phyloP scores from a whole-genome alignment of 352 stramenopile genomes.

The Poterioochromonas sp. region DNA sequence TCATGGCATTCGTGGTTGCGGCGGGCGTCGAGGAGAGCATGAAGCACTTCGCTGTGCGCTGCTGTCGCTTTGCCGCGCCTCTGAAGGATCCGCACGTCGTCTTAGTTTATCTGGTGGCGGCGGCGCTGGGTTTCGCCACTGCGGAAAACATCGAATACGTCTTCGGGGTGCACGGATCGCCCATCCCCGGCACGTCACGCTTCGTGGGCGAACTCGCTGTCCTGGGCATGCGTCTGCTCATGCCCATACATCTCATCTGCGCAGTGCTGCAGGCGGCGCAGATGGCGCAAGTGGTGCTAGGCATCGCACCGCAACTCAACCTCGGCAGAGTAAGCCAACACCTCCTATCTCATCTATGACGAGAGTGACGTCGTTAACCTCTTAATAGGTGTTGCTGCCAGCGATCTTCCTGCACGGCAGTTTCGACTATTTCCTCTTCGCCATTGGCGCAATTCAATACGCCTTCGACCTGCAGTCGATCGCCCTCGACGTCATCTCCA shows the following conservation, averaged over 20 bases:
- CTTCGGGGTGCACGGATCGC: not conserved
- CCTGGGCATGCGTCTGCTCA: not conserved
- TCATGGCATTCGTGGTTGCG: conserved; percentile 23
- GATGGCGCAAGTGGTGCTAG: not conserved
- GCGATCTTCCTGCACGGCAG: conserved; percentile 5
- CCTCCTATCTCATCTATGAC: not conserved
- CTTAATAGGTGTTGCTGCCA: not conserved
- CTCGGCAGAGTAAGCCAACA: not conserved
- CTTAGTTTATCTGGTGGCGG: conserved; percentile 5
- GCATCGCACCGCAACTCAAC: not conserved
- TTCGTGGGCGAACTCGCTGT: not conserved
- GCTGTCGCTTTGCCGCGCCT: not conserved
- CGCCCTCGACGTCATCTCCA: not conserved
- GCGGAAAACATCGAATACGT: conserved; percentile 30
- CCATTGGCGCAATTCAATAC: not conserved
- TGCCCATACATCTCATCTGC: conserved; percentile 22
- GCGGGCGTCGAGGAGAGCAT: conserved; percentile 20
- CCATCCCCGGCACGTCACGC: not conserved
- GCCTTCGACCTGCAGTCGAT: not conserved
- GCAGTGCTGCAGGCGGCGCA: not conserved
- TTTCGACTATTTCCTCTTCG: not conserved
- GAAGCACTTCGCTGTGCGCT: conserved; percentile 24
- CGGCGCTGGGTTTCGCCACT: conserved; percentile 14
- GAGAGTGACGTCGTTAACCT: not conserved
- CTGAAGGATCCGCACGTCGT: not conserved